Conservation (phyloP, 129 eudicot genomes). For the Lactuca sativa region DNA sequence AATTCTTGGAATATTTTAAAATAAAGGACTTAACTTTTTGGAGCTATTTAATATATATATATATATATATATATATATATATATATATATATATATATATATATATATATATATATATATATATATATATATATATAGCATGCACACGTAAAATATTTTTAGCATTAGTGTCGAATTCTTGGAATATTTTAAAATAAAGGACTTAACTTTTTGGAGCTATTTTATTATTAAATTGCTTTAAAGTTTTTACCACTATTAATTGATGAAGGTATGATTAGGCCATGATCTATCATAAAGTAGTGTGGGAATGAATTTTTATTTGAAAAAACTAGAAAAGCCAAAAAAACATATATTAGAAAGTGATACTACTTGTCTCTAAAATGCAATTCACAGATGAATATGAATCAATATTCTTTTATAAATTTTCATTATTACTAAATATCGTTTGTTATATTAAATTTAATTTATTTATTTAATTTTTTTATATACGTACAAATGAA, state of each 20-base stretch:
- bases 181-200: background rate
- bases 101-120: too few species aligned
- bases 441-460: background rate
- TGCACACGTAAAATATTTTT: too few species aligned
- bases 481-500: too few species aligned
- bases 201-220: background rate
- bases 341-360: constrained; percentile 40
- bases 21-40: too few species aligned
- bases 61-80: too few species aligned
- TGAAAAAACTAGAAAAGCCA: constrained; percentile 30
- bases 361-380: constrained; percentile 40
- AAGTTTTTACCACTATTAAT: constrained; percentile 9
- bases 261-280: constrained; percentile 37
- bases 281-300: constrained; percentile 39
- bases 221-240: background rate
- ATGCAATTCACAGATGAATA: constrained; percentile 19
- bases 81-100: too few species aligned
- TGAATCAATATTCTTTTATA: constrained; percentile 27
- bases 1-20: too few species aligned
- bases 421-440: background rate
- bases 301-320: constrained; percentile 23
- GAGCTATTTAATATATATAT: too few species aligned
- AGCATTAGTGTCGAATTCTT: too few species aligned
- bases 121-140: too few species aligned
- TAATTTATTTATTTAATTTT: too few species aligned